Conservation (phyloP, 2,329 filamentous ascomycete genomes). For the Xylaria sp. region DNA sequence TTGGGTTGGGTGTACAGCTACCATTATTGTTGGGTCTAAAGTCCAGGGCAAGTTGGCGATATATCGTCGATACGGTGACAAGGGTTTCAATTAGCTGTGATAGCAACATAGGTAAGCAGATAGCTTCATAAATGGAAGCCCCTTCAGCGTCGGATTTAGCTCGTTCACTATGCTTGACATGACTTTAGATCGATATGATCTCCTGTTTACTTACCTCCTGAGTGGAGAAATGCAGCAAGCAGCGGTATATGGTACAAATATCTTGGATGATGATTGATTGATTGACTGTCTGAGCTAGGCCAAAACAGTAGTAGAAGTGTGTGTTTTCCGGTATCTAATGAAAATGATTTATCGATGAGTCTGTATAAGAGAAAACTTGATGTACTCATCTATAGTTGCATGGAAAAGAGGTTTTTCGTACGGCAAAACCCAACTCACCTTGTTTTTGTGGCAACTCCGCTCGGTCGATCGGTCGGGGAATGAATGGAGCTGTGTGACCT, state of each 20-base stretch:
- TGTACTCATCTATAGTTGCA: background rate
- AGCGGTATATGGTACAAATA: background rate
- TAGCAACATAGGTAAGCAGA: background rate
- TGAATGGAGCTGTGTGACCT: slow-evolving; percentile 27
- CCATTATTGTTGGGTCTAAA: background rate
- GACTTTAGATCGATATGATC: background rate
- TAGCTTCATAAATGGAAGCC: background rate
- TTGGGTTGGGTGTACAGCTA: background rate
- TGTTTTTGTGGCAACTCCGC: slow-evolving; percentile 12
- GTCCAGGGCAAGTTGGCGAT: background rate
- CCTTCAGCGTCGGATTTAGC: background rate
- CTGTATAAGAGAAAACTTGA: background rate
- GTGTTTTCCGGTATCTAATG: background rate
- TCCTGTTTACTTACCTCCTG: background rate
- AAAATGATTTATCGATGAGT: background rate
- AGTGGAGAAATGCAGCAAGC: background rate
- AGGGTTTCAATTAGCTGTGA: background rate
- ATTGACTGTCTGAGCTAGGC: too few relatives aligned
- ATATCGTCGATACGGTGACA: background rate
- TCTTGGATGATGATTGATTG: too few relatives aligned
- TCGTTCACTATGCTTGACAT: background rate
- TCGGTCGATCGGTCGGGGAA: slow-evolving; percentile 10
- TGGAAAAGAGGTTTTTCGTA: background rate
- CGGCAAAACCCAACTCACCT: background rate
- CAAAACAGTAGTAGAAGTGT: background rate